These are phyloP conservation scores for Dictyostelium firmibasis DNA, from an alignment of 78 protist genomes.

Conservation along the genomic window DNA sequence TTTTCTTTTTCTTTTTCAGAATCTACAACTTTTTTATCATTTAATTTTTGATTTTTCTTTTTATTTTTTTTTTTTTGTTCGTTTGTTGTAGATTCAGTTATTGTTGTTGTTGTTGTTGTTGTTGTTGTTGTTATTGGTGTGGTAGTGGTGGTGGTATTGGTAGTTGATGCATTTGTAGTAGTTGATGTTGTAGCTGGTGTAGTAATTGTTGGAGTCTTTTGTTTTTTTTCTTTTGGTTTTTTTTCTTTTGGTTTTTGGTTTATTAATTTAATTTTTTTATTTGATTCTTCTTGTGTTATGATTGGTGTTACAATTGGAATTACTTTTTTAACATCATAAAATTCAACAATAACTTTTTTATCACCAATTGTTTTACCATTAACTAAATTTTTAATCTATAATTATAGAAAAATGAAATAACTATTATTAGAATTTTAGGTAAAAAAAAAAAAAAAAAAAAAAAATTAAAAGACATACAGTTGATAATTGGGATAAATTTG, in stretches of 20 bases:
- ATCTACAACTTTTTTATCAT: neutral
- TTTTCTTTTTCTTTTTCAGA: neutral
- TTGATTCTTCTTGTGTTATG: neutral
- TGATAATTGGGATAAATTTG: slow-evolving; percentile 1
- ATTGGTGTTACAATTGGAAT: neutral
- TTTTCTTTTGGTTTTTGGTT: slow-evolving; percentile 1
- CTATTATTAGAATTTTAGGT: too few relatives aligned
- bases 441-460: neutral
- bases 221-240: neutral
- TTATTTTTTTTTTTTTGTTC: neutral
- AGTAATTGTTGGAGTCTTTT: neutral
- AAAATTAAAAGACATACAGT: neutral
- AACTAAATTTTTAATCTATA: slow-evolving; percentile 2
- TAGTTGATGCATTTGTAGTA: neutral
- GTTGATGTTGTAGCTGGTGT: neutral
- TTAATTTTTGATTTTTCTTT: neutral
- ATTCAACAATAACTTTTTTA: slow-evolving; percentile 28
- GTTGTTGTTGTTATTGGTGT: neutral
- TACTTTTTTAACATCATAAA: slow-evolving; percentile 7
- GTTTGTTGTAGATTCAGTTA: neutral
- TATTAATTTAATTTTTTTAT: neutral
- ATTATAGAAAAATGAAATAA: too few relatives aligned
- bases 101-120: too few relatives aligned
- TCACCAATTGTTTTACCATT: slow-evolving; percentile 21
- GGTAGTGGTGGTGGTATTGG: neutral